A percentile compares a stretch with the other conserved stretches of the same genome.
Conservation (phyloP, 768 basidiomycete species). For the Naganishia friedmannii region DNA sequence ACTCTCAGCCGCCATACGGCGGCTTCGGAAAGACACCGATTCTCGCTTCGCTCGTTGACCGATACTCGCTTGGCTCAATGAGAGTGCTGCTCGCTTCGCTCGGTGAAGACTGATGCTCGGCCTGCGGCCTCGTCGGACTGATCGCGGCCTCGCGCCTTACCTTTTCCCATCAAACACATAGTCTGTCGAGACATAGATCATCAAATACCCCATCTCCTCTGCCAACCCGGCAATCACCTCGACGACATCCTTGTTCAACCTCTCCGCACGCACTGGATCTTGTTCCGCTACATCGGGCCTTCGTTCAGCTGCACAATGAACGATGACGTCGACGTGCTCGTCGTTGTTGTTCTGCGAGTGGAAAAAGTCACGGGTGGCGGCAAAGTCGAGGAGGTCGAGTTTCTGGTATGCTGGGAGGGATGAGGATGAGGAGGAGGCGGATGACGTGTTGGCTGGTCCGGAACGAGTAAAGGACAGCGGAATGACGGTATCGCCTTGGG, state of each 20-base stretch:
- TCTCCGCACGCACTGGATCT: slow-evolving; percentile 60
- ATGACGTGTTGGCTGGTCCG: slow-evolving; percentile 53
- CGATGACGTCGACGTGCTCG: slow-evolving; percentile 62
- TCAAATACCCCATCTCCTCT: slow-evolving; percentile 61
- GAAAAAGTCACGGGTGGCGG: slow-evolving; percentile 61
- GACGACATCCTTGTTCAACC: slow-evolving; percentile 27
- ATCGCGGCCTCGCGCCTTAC: slow-evolving; percentile 30
- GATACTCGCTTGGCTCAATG: too few relatives aligned
- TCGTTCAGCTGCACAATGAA: slow-evolving; percentile 93
- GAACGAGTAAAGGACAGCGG: slow-evolving; percentile 73
- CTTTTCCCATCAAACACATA: slow-evolving; percentile 93
- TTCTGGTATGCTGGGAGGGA: slow-evolving; percentile 57
- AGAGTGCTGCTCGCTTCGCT: too few relatives aligned
- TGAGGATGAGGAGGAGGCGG: slow-evolving; percentile 53
- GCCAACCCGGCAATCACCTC: slow-evolving; percentile 67
- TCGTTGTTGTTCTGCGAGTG: slow-evolving; percentile 65
- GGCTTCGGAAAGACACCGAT: too few relatives aligned
- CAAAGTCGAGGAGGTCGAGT: slow-evolving; percentile 67
- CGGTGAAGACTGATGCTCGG: too few relatives aligned
- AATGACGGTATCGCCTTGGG: slow-evolving; percentile 55
- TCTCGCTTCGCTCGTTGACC: too few relatives aligned
- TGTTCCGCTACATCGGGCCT: slow-evolving; percentile 89
- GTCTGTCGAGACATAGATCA: slow-evolving; percentile 96
- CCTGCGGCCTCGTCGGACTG: too few relatives aligned
- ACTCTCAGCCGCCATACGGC: not conserved